These are phyloP conservation scores for Catenaria anguillulae DNA, from an alignment of 371 early-diverging fungal genomes.

Conservation along the genomic window DNA sequence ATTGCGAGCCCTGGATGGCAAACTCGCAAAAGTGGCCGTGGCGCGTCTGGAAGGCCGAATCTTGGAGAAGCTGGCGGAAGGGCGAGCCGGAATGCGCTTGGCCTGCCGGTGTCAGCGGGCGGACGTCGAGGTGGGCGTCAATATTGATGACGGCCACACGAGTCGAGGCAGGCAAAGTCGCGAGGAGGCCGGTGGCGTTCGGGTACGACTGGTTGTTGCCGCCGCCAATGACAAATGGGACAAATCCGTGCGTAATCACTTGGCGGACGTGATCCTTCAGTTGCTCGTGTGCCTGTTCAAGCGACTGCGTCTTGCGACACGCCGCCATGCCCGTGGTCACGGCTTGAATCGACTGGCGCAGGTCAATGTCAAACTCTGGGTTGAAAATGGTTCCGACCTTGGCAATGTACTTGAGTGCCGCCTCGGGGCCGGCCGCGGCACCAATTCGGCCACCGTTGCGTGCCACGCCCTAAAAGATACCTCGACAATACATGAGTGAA, in stretches of 20 bases:
- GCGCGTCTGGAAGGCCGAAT: conserved; percentile 1
- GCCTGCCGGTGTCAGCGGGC: conserved; percentile 1
- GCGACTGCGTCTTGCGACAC: not conserved
- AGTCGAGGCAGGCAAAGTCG: not conserved
- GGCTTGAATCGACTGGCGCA: too few species aligned
- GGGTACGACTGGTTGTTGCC: conserved; percentile 11
- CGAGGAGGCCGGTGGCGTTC: conserved; percentile 7
- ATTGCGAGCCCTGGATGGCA: conserved; percentile 8
- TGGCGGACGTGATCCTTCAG: not conserved
- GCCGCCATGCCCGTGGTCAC: too few species aligned
- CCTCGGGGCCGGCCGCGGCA: conserved; percentile 4
- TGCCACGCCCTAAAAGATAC: conserved; percentile 6
- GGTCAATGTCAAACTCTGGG: conserved; percentile 4
- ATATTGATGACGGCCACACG: conserved; percentile 9
- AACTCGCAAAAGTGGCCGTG: conserved; percentile 7
- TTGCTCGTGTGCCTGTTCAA: conserved; percentile 3
- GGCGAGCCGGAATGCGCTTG: conserved; percentile 10
- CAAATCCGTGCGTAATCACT: not conserved
- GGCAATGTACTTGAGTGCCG: not conserved
- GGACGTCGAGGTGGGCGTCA: conserved; percentile 13
- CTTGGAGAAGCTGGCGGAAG: conserved; percentile 9
- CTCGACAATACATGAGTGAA: too few species aligned
- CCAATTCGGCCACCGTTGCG: conserved; percentile 11
- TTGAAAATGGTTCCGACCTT: conserved; percentile 8
- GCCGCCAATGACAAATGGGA: conserved; percentile 10